Base-by-base conservation (phyloP, 768 basidiomycete genomes). In the Boletales sp. region DNA sequence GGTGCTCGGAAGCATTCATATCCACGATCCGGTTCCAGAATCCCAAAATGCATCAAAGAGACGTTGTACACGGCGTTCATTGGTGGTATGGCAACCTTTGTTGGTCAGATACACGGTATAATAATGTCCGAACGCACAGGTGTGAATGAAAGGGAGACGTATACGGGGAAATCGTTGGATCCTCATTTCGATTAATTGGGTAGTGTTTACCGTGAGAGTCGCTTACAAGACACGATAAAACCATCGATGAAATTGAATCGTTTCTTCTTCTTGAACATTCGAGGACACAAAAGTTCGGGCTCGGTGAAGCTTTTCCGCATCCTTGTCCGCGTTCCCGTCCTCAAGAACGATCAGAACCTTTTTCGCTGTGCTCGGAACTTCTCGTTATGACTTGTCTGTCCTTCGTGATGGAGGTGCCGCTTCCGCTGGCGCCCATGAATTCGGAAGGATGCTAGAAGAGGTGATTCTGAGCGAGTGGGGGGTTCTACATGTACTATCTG, bases 241-340 rank as follows among this genome's bases (percentile, higher is more conserved):
- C 18, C 18, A 35, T 10, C 1, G 5, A 2, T 2, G 15, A 5
- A 8, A 11, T 21, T 4, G 4, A 1, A 30, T 8, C 31, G 49
- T 38, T 60, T 59, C 62, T 55, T 60, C 65, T 56, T 60, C 65
- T 63, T 46, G 82, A 88, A 88, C 84, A 86, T 73, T 63, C 54
- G 87, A 78, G 83, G 87, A 91, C 89, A 82, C 66, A 80, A 87
- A 88, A 92, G 90, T 91, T 92, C 90, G 90, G 86, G 80, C 90
- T 78, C 66, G 88, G 85, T 72, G 67, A 75, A 85, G 82, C 80
- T 79, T 70, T 77, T 80, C 84, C 85, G 83, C 80, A 80, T 90
- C 82, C 87, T 82, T 81, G 88, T 81, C 86, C 90, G 90, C 90
- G 90, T 92, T 90, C 87, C 87, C 86, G 87, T 90, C 85, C 81